Base-by-base conservation (phyloP, 257 asterid species). In the Jaltomata sinuosa region DNA sequence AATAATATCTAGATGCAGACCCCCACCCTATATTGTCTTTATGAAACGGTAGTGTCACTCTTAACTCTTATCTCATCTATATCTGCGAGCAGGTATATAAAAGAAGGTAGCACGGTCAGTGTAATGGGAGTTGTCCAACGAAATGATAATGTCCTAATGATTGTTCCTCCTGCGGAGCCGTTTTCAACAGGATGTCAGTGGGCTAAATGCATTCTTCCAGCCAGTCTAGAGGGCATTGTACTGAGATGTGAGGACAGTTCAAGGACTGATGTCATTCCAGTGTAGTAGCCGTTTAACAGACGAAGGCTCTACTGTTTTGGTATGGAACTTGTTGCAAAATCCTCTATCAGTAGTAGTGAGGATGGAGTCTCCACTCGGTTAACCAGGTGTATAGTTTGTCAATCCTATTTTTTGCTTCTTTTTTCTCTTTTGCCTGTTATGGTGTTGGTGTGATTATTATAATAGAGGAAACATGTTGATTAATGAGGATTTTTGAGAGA, bases 81-180 rank as follows among this genome's bases (percentile, higher is more conserved):
- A 34, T 68, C 3, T 54, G 34, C 78, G 62, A 53, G 36, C 85
- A 95, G 98, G 94, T 93, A 93, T 69, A 91, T 95, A 11, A 95
- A 92, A 89, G 99, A 95, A 88, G 99, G 99, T 68, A 94, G 95
- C 88, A 90, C 93, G 0, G 97, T 95, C 16, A 93, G 96, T 59
- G 96, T 95, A 21, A 95, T 94, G 96, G 97, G 99, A 27, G 96
- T 93, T 5, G 96, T 95, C 25, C 98, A 91, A 85, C 91, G 97
- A 78, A 92, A 94, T 40, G 99, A 91, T 71, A 95, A 90, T 79
- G 94, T 91, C 88, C 89, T 95, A 7, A 94, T 91, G 99, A 95
- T 95, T 67, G 97, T 94, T 34, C 92, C 98, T 77, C 95, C 98
- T 2, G 84, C 89, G 0, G 96, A 94, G 81, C 88, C 97, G 32